These are phyloP conservation scores for Acephala macrosclerotiorum DNA, from an alignment of 2,329 filamentous ascomycete genomes.

Conservation along the genomic window DNA sequence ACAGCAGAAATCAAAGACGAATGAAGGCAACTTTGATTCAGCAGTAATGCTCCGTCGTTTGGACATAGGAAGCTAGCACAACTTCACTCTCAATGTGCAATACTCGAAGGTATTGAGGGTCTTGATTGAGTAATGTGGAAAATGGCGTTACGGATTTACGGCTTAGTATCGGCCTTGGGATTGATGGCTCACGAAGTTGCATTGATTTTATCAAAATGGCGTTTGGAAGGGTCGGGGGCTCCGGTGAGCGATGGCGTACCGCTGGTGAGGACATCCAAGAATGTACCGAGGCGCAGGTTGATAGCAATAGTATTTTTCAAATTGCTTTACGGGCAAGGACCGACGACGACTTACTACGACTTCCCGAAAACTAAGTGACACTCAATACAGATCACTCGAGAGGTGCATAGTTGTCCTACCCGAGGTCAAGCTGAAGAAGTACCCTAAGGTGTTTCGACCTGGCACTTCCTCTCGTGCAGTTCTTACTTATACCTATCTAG, in stretches of 20 bases:
- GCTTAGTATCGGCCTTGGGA: background rate
- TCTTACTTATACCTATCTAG: too few species aligned
- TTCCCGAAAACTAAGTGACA: background rate
- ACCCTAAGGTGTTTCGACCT: too few species aligned
- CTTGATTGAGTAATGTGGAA: background rate
- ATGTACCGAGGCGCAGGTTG: background rate
- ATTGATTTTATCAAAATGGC: background rate
- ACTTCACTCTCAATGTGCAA: too few species aligned
- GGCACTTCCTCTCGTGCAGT: too few species aligned
- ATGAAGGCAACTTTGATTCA: background rate
- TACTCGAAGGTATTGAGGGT: too few species aligned
- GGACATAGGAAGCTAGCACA: too few species aligned
- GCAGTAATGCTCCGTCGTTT: too few species aligned
- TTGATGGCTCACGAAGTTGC: background rate
- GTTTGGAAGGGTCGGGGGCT: background rate
- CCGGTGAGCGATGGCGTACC: background rate
- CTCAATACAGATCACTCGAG: background rate
- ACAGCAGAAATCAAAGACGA: slow-evolving; percentile 16
- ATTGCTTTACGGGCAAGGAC: background rate
- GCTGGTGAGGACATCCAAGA: slow-evolving; percentile 5
- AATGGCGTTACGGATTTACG: background rate
- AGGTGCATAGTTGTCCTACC: background rate
- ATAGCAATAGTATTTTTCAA: slow-evolving; percentile 2
- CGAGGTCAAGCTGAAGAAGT: too few species aligned
- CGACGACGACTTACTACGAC: background rate